Conservation (phyloP, 345 rosid genomes). For the Xanthoceras sorbifolium region DNA sequence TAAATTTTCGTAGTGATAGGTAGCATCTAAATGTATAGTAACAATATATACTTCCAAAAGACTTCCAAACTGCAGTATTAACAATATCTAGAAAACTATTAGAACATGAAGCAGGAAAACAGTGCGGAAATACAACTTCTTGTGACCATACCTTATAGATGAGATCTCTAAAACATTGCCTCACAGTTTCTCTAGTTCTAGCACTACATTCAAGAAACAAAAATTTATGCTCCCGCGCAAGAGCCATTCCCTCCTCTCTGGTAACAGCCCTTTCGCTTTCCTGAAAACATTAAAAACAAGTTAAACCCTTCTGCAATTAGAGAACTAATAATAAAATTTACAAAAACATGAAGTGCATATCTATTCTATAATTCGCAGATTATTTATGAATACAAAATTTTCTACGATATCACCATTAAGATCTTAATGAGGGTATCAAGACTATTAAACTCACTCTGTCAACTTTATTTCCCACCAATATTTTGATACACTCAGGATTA, state of each 20-base stretch:
- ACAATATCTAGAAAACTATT: background rate
- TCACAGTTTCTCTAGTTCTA: constrained; percentile 65
- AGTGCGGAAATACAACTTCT: background rate
- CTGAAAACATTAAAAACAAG: constrained; percentile 36
- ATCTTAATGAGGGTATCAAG: background rate
- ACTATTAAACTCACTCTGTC: constrained; percentile 55
- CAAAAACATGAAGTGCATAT: background rate
- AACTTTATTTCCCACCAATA: constrained; percentile 88
- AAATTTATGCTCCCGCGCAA: constrained; percentile 71
- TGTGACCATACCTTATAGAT: constrained; percentile 52
- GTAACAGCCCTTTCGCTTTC: constrained; percentile 80
- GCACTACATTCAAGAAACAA: constrained; percentile 87
- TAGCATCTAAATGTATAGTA: background rate
- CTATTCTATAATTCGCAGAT: background rate
- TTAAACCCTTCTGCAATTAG: background rate
- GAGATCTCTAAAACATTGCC: constrained; percentile 74
- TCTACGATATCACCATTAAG: background rate
- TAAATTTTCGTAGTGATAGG: background rate
- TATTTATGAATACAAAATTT: background rate
- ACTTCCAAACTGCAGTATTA: background rate
- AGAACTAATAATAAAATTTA: background rate
- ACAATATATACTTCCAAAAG: background rate
- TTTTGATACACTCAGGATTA: constrained; percentile 67
- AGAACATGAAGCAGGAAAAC: background rate
- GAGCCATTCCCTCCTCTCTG: constrained; percentile 82